Conservation (phyloP, 768 basidiomycete genomes). For the Phylloporus rhodoxanthus region DNA sequence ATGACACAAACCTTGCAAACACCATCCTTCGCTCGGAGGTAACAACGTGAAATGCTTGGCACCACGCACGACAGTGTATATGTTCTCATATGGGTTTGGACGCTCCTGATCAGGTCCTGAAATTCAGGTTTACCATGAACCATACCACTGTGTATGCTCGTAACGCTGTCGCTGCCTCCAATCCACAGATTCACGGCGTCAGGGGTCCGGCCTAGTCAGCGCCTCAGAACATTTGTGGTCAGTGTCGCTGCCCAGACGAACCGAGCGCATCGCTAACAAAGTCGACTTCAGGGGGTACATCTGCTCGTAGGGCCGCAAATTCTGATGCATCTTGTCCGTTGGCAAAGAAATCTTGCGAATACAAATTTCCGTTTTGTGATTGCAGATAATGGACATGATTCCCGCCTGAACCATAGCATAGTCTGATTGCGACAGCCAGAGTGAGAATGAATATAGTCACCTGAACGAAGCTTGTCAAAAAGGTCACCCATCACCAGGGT, state of each 20-base stretch:
- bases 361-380: slow-evolving; percentile 89
- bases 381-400: slow-evolving; percentile 65
- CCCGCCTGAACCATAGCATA: slow-evolving; percentile 8
- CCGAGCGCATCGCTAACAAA: slow-evolving; percentile 81
- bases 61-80: slow-evolving; percentile 83
- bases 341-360: slow-evolving; percentile 41
- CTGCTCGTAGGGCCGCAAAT: slow-evolving; percentile 53
- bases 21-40: slow-evolving; percentile 87
- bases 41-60: slow-evolving; percentile 80
- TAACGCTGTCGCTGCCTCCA: slow-evolving; percentile 68
- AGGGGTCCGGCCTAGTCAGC: slow-evolving; percentile 47
- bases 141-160: slow-evolving; percentile 82
- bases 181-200: slow-evolving; percentile 96
- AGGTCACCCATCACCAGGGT: slow-evolving; percentile 61
- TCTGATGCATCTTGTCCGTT: slow-evolving; percentile 43
- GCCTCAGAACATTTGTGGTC: not conserved
- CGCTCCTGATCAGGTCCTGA: not conserved
- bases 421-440: not conserved
- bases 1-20: slow-evolving; percentile 57
- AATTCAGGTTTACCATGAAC: not conserved
- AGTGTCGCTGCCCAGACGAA: slow-evolving; percentile 29
- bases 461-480: slow-evolving; percentile 37
- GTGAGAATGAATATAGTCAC: slow-evolving; percentile 15
- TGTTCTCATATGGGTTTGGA: slow-evolving; percentile 86
- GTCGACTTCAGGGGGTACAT: slow-evolving; percentile 60